Conservation (phyloP, 176 grass and related monocot genomes). For the Cenchrus americanus region DNA sequence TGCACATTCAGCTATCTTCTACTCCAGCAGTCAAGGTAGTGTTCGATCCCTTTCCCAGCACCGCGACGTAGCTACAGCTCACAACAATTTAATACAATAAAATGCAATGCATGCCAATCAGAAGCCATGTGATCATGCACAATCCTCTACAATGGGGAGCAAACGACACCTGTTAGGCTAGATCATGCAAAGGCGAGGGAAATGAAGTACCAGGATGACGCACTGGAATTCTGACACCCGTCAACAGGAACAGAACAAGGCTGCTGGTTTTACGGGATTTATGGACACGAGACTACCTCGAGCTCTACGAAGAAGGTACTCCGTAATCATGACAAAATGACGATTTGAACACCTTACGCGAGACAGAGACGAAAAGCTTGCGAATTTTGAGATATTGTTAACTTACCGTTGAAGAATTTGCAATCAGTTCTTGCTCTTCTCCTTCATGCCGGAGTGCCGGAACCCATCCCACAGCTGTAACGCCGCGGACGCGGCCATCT, state of each 20-base stretch:
- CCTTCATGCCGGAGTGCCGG: slow-evolving; percentile 61
- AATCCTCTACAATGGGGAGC: slow-evolving; percentile 18
- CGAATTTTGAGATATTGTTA: neutral
- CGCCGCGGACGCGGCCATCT: slow-evolving; percentile 44
- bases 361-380: neutral
- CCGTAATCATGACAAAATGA: neutral
- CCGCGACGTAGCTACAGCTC: slow-evolving; percentile 26
- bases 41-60: slow-evolving; percentile 14
- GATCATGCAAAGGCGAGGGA: slow-evolving; percentile 40
- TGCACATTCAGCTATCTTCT: neutral
- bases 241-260: neutral
- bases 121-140: slow-evolving; percentile 48
- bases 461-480: slow-evolving; percentile 76
- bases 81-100: slow-evolving; percentile 42
- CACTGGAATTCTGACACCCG: slow-evolving; percentile 37
- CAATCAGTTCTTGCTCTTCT: slow-evolving; percentile 77
- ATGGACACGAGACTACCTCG: slow-evolving; percentile 46
- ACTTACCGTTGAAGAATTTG: slow-evolving; percentile 39
- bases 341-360: neutral
- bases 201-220: neutral
- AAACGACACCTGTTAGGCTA: slow-evolving; percentile 50
- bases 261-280: slow-evolving; percentile 31
- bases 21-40: neutral
- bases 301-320: slow-evolving; percentile 5
- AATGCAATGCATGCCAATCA: slow-evolving; percentile 38